These are phyloP conservation scores for Aureobasidium sp. DNA, from an alignment of 2,329 filamentous ascomycete species.

Conservation along the genomic window DNA sequence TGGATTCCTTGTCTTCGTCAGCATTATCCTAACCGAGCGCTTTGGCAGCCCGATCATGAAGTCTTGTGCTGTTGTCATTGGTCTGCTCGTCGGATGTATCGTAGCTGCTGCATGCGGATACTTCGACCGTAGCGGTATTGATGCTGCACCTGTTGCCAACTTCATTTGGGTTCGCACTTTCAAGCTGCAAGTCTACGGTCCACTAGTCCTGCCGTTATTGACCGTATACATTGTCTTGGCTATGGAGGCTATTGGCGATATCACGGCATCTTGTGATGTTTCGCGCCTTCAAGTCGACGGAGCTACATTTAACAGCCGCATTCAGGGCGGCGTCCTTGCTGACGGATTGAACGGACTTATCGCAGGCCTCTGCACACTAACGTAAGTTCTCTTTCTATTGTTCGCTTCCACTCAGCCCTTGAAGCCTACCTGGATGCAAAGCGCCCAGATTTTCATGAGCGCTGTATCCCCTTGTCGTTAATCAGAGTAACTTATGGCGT, in stretches of 20 bases:
- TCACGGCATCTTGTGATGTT: conserved; percentile 76
- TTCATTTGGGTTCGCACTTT: conserved; percentile 80
- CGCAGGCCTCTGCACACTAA: conserved; percentile 70
- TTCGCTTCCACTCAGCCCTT: no score
- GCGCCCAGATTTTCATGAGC: no score
- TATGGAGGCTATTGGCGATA: conserved; percentile 63
- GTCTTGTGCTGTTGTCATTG: conserved; percentile 67
- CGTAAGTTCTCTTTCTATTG: conserved; percentile 26
- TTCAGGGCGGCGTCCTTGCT: conserved; percentile 71
- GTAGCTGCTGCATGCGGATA: conserved; percentile 73
- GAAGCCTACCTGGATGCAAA: no score
- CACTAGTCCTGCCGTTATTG: conserved; percentile 65
- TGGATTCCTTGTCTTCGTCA: conserved; percentile 72
- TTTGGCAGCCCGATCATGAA: conserved; percentile 84
- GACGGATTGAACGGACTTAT: conserved; percentile 71
- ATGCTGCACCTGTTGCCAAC: conserved; percentile 61
- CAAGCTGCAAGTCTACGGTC: conserved; percentile 62
- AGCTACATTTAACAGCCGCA: conserved; percentile 63
- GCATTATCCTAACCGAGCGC: conserved; percentile 72
- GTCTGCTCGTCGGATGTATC: conserved; percentile 64
- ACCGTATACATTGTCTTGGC: conserved; percentile 60
- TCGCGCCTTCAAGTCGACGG: conserved; percentile 69
- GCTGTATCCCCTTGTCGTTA: no score
- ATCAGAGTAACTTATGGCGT: no score
- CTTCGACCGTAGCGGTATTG: conserved; percentile 65